A percentile compares a stretch with the other conserved stretches of the same genome.
phyloP scores from a whole-genome alignment of 371 early-diverging fungal genomes.

The Coemansia sp. region DNA sequence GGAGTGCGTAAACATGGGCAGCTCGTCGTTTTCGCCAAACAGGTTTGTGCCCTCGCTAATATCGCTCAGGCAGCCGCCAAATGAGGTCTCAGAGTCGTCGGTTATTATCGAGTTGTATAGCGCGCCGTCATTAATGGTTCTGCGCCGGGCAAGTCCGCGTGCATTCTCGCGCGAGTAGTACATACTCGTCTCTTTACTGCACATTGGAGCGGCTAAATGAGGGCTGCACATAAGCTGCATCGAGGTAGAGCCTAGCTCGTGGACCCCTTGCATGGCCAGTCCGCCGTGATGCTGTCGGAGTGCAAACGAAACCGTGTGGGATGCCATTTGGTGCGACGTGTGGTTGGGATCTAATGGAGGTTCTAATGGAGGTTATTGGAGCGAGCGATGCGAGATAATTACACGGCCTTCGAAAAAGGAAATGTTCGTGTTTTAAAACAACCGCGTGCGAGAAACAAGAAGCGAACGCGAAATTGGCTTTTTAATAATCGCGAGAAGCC shows the following conservation, averaged over 20 bases:
- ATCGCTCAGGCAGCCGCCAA: conserved; percentile 32
- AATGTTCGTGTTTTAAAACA: background rate
- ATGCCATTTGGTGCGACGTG: background rate
- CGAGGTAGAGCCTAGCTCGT: background rate
- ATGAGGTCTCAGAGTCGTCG: background rate
- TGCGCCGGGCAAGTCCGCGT: conserved; percentile 3
- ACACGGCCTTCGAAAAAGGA: background rate
- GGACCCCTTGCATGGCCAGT: background rate
- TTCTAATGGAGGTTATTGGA: background rate
- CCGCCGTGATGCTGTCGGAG: conserved; percentile 3
- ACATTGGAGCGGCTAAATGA: background rate
- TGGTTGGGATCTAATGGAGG: background rate
- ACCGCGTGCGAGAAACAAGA: background rate
- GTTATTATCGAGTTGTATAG: background rate
- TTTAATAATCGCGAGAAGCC: background rate
- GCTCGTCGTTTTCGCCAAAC: background rate
- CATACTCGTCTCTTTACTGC: background rate
- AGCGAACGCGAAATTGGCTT: background rate
- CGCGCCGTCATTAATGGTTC: background rate
- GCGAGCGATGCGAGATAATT: background rate
- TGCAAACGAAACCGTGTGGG: background rate
- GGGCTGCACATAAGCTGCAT: background rate
- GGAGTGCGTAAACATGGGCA: background rate
- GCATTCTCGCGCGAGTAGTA: background rate
- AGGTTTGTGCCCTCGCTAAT: conserved; percentile 18